Percentiles rank a stretch among this genome's conserved stretches.
These are phyloP conservation scores for Colletotrichum tabaci DNA, from an alignment of 2,329 filamentous ascomycete species.

Conservation along the genomic window DNA sequence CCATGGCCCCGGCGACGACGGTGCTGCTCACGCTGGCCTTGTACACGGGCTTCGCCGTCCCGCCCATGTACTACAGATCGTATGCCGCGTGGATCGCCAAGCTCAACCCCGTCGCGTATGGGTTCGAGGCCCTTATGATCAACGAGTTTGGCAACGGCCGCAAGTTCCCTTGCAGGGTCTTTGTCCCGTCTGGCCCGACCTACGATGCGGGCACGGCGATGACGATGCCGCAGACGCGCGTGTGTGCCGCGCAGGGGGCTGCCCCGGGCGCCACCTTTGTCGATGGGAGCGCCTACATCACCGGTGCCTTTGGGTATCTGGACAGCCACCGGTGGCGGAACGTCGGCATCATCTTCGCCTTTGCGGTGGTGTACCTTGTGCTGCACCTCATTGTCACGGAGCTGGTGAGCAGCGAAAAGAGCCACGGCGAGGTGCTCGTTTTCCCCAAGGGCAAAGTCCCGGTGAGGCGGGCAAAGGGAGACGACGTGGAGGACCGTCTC, in stretches of 20 bases:
- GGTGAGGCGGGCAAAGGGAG: background rate
- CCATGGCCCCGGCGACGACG: constrained; percentile 31
- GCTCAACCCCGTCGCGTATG: constrained; percentile 34
- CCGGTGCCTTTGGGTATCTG: constrained; percentile 21
- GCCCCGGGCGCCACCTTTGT: constrained; percentile 18
- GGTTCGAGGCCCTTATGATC: constrained; percentile 37
- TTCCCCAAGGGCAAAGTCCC: constrained; percentile 33
- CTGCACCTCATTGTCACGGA: constrained; percentile 36
- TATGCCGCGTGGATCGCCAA: constrained; percentile 36
- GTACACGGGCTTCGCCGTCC: constrained; percentile 39
- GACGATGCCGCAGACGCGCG: constrained; percentile 8
- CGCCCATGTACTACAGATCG: constrained; percentile 26
- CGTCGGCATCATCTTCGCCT: constrained; percentile 33
- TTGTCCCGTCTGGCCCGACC: constrained; percentile 27
- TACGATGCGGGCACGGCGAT: constrained; percentile 40
- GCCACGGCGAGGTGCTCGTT: constrained; percentile 36
- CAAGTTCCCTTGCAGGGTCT: constrained; percentile 25
- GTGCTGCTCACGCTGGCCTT: constrained; percentile 30
- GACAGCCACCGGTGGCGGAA: constrained; percentile 33
- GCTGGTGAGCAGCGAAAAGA: constrained; percentile 26
- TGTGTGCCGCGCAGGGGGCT: constrained; percentile 24
- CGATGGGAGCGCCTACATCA: constrained; percentile 33
- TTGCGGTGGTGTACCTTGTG: constrained; percentile 12
- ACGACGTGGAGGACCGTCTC: constrained; percentile 20
- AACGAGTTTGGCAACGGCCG: constrained; percentile 37